Base-by-base conservation (phyloP, 441 rosid species). In the Populus hybrid region DNA sequence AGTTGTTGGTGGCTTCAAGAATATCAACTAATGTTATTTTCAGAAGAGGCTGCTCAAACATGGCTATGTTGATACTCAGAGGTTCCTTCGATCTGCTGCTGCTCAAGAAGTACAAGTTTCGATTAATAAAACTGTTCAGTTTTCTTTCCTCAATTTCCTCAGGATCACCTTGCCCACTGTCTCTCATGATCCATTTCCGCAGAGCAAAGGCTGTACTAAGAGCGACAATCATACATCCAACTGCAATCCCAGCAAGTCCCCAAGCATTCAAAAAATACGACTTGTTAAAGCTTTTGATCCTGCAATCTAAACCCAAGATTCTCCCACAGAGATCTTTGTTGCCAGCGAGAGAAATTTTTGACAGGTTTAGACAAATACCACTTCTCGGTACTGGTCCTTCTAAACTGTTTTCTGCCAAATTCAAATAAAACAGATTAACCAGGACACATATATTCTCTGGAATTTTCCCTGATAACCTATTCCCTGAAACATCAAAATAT, bases 11-110 rank as follows among this genome's bases (percentile, higher is more conserved):
- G 61, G 92, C 98, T 76, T 91, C 92, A 33, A 93, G 90, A 50
- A 95, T 89, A 68, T 93, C 94, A 10, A 74, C 91, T 35, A 92
- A 80, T 36, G 97, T 89, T 75, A 94, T 75, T 73, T 88, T 94
- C 78, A 90, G 88, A 64, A 95, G 94, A 18, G 97, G 98, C 83
- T 84, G 94, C 93, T 91, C 91, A n/a, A 94, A 95, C 90, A 80
- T 91, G 12, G 97, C 97, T 16, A 90, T 66, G n/a, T 92, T 95
- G 82, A 95, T 94, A 88, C 99, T 91, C 84, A 92, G 79, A 11
- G 98, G 97, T 78, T 94, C 99, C 82, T 77, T 89, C 31, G 31
- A 29, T 29, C 31, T 29, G 31, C 31, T 29, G 31, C 31, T 29
- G 31, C 31, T 29, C 31, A 87, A 73, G 82, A 85, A 90, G 75